A percentile compares a stretch with the other conserved stretches of the same genome.
Conservation (phyloP, 2,329 filamentous ascomycete genomes). For the Colletotrichum sp. region DNA sequence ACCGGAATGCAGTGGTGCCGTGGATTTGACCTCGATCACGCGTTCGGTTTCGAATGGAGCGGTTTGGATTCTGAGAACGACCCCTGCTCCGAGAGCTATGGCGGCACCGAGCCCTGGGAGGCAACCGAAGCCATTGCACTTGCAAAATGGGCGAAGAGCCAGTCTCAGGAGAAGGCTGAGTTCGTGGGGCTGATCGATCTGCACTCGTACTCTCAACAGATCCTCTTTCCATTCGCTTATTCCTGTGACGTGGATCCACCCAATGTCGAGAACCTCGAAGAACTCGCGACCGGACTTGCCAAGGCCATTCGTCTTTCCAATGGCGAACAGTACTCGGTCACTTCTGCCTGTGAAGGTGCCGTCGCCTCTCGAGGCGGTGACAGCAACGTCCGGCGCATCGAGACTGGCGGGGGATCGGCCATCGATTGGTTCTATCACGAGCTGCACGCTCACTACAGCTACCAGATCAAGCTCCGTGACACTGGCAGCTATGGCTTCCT, state of each 20-base stretch:
- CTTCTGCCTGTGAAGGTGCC: slow-evolving; percentile 86
- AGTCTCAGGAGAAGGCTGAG: slow-evolving; percentile 73
- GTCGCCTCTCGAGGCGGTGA: slow-evolving; percentile 43
- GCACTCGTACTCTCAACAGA: slow-evolving; percentile 94
- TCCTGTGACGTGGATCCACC: slow-evolving; percentile 80
- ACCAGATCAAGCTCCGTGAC: slow-evolving; percentile 93
- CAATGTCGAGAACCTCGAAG: slow-evolving; percentile 88
- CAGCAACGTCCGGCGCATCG: slow-evolving; percentile 50
- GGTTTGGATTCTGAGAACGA: slow-evolving; percentile 67
- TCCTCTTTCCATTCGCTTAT: slow-evolving; percentile 91
- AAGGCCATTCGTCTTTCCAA: slow-evolving; percentile 86
- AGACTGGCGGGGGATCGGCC: slow-evolving; percentile 81
- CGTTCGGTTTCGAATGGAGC: slow-evolving; percentile 82
- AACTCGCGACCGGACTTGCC: slow-evolving; percentile 84
- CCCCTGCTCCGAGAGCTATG: slow-evolving; percentile 90
- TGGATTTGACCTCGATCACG: slow-evolving; percentile 87
- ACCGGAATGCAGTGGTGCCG: slow-evolving; percentile 84
- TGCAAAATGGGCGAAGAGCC: slow-evolving; percentile 81
- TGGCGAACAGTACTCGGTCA: slow-evolving; percentile 77
- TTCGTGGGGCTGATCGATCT: slow-evolving; percentile 90
- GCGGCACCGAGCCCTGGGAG: slow-evolving; percentile 83
- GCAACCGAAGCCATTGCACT: slow-evolving; percentile 78
- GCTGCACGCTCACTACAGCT: slow-evolving; percentile 80
- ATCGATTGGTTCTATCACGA: slow-evolving; percentile 97
- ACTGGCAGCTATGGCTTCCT: slow-evolving; percentile 95